Evolutionary conservation across 176 grass and related monocot species (phyloP).

Genomic region (Musa schizocarpa): DNA sequence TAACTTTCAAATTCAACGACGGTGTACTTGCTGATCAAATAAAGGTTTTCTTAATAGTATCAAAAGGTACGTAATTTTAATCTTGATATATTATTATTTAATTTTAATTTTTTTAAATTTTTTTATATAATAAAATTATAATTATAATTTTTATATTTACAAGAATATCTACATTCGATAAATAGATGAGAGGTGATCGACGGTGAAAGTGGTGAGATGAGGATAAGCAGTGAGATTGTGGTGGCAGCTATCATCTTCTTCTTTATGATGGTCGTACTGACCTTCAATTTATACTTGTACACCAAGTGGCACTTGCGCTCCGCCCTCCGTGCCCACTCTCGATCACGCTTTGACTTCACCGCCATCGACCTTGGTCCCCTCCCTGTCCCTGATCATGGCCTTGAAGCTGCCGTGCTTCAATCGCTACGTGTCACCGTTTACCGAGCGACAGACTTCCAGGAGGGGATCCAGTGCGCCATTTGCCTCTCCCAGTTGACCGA

Average conservation of each 20-base stretch:
- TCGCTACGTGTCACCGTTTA: conserved; percentile 32
- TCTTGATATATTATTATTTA: too few species aligned
- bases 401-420: conserved; percentile 26
- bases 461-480: conserved; percentile 59
- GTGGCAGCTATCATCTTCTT: conserved; percentile 61
- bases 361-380: conserved; percentile 24
- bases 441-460: not conserved
- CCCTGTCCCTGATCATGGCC: conserved; percentile 23
- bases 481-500: conserved; percentile 57
- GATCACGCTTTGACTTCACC: conserved; percentile 4
- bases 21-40: too few species aligned
- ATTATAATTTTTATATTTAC: too few species aligned
- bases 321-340: not conserved
- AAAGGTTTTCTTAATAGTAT: too few species aligned
- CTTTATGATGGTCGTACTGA: conserved; percentile 60
- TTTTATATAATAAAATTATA: too few species aligned
- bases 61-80: too few species aligned
- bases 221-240: conserved; percentile 49
- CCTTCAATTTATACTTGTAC: conserved; percentile 76
- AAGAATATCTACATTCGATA: too few species aligned
- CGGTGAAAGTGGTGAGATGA: conserved; percentile 2
- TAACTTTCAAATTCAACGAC: too few species aligned
- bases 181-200: too few species aligned
- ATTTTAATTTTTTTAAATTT: too few species aligned
- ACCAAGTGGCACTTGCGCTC: conserved; percentile 47